Conservation (phyloP, 2,329 filamentous ascomycete genomes). For the Karstenula rhodostoma region DNA sequence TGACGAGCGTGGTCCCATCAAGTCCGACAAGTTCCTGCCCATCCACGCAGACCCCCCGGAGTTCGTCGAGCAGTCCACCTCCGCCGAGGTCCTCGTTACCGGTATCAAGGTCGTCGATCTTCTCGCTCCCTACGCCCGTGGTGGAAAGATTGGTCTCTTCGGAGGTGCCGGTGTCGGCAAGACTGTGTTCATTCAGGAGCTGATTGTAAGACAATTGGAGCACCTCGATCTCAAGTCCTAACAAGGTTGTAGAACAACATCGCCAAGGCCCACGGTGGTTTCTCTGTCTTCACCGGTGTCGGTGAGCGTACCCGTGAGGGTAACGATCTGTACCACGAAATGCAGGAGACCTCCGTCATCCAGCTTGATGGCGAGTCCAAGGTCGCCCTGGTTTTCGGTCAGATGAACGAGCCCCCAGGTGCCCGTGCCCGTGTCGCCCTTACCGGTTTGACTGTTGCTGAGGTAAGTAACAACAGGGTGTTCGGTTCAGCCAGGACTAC, state of each 20-base stretch:
- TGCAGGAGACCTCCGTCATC: constrained; percentile 99
- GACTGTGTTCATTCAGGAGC: constrained; percentile 99
- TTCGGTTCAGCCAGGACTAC: too few species aligned
- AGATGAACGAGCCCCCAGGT: constrained; percentile 99
- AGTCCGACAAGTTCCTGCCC: constrained; percentile 83
- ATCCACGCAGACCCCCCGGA: constrained; percentile 94
- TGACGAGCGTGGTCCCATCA: constrained; percentile 98
- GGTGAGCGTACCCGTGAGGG: constrained; percentile 99
- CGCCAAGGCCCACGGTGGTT: constrained; percentile 99
- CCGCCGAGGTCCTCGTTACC: constrained; percentile 94
- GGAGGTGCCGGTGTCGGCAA: constrained; percentile 99
- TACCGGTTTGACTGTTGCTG: constrained; percentile 67
- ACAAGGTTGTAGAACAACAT: constrained; percentile 84
- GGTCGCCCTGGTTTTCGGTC: constrained; percentile 98
- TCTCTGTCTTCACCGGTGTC: constrained; percentile 99
- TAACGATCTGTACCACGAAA: constrained; percentile 99
- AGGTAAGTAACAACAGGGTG: not conserved
- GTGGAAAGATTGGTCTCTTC: constrained; percentile 99
- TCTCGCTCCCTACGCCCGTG: constrained; percentile 98
- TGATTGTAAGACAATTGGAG: constrained; percentile 73
- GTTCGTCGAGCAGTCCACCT: constrained; percentile 95
- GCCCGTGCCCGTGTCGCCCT: constrained; percentile 99
- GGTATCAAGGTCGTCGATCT: constrained; percentile 99
- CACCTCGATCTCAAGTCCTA: constrained; percentile 24
- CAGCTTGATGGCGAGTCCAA: constrained; percentile 99